Evolutionary conservation across 805 yeast genomes (phyloP).

Genomic region (Zygoascus ofunaensis): DNA sequence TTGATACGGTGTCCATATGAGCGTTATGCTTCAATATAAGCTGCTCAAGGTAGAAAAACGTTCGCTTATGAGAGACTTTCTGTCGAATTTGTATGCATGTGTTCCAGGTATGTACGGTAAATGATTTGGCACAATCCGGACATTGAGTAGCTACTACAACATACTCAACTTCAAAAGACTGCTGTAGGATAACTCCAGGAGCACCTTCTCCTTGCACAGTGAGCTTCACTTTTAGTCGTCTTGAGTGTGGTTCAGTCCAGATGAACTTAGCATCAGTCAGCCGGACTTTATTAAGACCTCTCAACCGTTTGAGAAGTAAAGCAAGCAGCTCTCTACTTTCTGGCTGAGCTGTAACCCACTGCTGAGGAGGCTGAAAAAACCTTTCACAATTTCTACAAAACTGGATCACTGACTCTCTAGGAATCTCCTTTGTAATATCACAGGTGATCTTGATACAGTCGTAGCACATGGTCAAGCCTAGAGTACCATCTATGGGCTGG

Average conservation of each 20-base stretch:
- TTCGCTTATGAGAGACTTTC: slow-evolving; percentile 89
- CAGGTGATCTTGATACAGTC: slow-evolving; percentile 92
- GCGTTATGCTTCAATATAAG: slow-evolving; percentile 84
- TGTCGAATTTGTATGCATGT: slow-evolving; percentile 95
- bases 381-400: slow-evolving; percentile 97
- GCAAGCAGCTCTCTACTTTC: slow-evolving; percentile 93
- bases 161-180: slow-evolving; percentile 84
- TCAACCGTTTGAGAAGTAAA: slow-evolving; percentile 75
- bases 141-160: slow-evolving; percentile 95
- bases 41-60: slow-evolving; percentile 87
- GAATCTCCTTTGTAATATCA: slow-evolving; percentile 89
- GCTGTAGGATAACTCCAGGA: slow-evolving; percentile 83
- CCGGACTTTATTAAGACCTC: slow-evolving; percentile 80
- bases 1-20: slow-evolving; percentile 83
- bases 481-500: slow-evolving; percentile 92
- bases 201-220: slow-evolving; percentile 95
- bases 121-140: slow-evolving; percentile 92
- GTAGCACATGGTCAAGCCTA: slow-evolving; percentile 88
- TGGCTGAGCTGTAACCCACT: slow-evolving; percentile 84
- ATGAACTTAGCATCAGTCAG: slow-evolving; percentile 85
- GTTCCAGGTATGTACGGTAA: slow-evolving; percentile 91
- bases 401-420: slow-evolving; percentile 76
- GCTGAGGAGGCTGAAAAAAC: slow-evolving; percentile 86
- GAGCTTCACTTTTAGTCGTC: slow-evolving; percentile 78
- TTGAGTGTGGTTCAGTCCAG: slow-evolving; percentile 97